These are phyloP conservation scores for Paramecium biaurelia DNA, from an alignment of 73 alveolate genomes.

Conservation along the genomic window DNA sequence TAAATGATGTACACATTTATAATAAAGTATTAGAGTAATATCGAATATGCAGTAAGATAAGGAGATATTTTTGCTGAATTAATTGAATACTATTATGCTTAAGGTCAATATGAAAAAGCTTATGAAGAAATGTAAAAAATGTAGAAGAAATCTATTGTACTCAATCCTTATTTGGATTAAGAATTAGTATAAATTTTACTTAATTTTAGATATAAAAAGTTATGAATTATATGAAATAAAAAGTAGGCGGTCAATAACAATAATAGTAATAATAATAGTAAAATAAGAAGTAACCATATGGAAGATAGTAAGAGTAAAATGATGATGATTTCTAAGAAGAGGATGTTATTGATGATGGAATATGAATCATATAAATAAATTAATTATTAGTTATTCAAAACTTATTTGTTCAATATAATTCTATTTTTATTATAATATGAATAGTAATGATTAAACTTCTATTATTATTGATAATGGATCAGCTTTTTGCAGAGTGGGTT, in stretches of 20 bases:
- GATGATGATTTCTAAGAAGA: constrained; percentile 48
- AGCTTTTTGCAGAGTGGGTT: constrained; percentile 95
- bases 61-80: constrained; percentile 91
- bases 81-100: constrained; percentile 72
- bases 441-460: not conserved
- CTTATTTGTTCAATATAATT: not conserved
- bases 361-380: constrained; percentile 4
- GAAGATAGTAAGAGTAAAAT: not conserved
- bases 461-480: constrained; percentile 97
- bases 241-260: not conserved
- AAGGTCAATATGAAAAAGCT: constrained; percentile 71
- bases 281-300: not conserved
- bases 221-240: constrained; percentile 8
- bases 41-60: constrained; percentile 87
- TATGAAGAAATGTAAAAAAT: constrained; percentile 72
- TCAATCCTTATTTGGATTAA: constrained; percentile 86
- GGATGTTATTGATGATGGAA: constrained; percentile 36
- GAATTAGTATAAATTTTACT: constrained; percentile 68
- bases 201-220: not conserved
- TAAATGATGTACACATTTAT: constrained; percentile 52
- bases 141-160: constrained; percentile 74
- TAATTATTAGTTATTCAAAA: not conserved
- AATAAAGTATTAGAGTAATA: constrained; percentile 65
- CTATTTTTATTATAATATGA: not conserved
- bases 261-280: not conserved